A percentile compares a stretch with the other conserved stretches of the same genome.
phyloP scores from a whole-genome alignment of 2,329 filamentous ascomycete species.

The Aspergillus quadricinctus region DNA sequence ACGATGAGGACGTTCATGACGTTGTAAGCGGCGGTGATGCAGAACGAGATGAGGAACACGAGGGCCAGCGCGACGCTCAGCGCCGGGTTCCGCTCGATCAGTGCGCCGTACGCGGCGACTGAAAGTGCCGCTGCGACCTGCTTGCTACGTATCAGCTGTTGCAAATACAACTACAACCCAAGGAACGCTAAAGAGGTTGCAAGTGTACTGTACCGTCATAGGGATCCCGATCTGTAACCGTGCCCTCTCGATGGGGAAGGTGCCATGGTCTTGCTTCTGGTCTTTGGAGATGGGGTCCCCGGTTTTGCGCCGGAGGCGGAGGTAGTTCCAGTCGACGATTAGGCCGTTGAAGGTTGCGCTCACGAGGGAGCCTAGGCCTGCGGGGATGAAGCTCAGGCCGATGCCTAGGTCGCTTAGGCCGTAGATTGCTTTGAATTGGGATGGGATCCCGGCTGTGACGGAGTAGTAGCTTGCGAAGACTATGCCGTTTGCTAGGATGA shows the following conservation, averaged over 20 bases:
- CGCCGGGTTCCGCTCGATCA: constrained; percentile 11
- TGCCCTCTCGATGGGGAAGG: constrained; percentile 43
- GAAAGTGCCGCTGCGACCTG: constrained; percentile 11
- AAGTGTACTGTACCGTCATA: constrained; percentile 19
- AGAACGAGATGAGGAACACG: constrained; percentile 34
- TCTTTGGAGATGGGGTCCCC: constrained; percentile 32
- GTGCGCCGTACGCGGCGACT: constrained; percentile 8
- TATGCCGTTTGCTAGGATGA: constrained; percentile 37
- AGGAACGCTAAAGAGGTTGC: too few species aligned
- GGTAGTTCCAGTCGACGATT: constrained; percentile 44
- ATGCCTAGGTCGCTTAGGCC: constrained; percentile 38
- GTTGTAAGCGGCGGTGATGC: constrained; percentile 38
- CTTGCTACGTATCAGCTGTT: constrained; percentile 24
- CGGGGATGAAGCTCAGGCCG: constrained; percentile 42
- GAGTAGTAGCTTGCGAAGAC: constrained; percentile 41
- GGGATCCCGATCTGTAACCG: constrained; percentile 40
- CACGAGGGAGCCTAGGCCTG: constrained; percentile 38
- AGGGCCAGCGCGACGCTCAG: constrained; percentile 25
- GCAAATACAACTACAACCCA: neutral
- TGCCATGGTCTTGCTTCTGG: constrained; percentile 32
- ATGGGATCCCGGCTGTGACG: constrained; percentile 37
- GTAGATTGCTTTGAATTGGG: constrained; percentile 35
- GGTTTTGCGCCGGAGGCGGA: constrained; percentile 28
- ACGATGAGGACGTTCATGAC: constrained; percentile 44
- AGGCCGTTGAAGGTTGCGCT: constrained; percentile 37